Evolutionary conservation across 495 filamentous ascomycete genomes (phyloP).

Genomic region (Parmelia sp.): DNA sequence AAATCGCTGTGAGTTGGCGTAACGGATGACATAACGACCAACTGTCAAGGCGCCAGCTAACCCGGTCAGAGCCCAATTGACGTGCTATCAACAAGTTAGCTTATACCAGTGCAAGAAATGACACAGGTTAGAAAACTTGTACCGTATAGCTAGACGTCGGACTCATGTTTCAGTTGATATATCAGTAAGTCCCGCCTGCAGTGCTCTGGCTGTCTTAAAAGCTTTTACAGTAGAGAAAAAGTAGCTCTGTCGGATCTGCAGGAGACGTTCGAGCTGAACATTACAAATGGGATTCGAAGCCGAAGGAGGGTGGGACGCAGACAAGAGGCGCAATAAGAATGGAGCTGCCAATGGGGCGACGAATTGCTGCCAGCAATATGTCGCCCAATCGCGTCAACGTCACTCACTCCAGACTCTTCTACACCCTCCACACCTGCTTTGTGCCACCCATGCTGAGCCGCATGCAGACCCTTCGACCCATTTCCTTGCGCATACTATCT

Average conservation of each 20-base stretch:
- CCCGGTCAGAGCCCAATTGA: slow-evolving; percentile 15
- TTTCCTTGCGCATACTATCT: neutral
- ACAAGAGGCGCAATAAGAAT: neutral
- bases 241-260: neutral
- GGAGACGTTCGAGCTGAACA: neutral
- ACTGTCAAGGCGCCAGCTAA: slow-evolving; percentile 1
- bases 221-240: neutral
- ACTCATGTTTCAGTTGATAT: neutral
- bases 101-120: neutral
- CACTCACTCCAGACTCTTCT: neutral
- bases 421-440: neutral
- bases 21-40: slow-evolving; percentile 9
- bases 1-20: neutral
- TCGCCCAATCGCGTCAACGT: neutral
- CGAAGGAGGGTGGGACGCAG: too few relatives aligned
- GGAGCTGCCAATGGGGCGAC: neutral
- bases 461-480: neutral
- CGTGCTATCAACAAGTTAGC: slow-evolving; percentile 5
- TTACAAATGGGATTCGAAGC: neutral
- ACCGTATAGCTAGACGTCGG: slow-evolving; percentile 4
- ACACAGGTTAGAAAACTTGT: neutral
- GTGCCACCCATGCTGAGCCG: neutral
- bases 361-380: too few relatives aligned
- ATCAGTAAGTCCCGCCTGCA: neutral
- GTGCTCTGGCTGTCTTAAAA: neutral